A percentile compares a stretch with the other conserved stretches of the same genome.
phyloP scores from a whole-genome alignment of 768 basidiomycete genomes.

The Lactarius vividus region DNA sequence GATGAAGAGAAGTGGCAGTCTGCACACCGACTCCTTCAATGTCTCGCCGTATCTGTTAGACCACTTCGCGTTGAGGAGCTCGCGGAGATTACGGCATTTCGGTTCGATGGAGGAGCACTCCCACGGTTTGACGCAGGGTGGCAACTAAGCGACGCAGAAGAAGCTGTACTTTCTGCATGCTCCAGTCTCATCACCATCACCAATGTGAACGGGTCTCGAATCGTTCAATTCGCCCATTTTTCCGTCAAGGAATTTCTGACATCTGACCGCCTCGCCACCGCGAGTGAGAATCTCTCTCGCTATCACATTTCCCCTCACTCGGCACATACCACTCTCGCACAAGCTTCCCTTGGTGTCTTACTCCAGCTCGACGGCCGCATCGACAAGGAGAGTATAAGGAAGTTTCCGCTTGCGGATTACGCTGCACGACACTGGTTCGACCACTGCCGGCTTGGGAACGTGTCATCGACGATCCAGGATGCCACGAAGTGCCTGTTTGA shows the following conservation, averaged over 20 bases:
- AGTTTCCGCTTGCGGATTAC: not conserved
- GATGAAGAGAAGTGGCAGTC: not conserved
- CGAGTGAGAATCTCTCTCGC: not conserved
- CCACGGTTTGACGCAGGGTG: not conserved
- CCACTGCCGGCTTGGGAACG: not conserved
- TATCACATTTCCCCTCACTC: not conserved
- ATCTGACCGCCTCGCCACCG: not conserved
- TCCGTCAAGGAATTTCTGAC: not conserved
- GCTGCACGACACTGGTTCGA: not conserved
- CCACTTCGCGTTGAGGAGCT: conserved; percentile 1
- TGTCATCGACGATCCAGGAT: not conserved
- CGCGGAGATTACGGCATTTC: not conserved
- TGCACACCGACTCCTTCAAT: not conserved
- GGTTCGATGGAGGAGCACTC: not conserved
- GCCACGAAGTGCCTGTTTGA: not conserved
- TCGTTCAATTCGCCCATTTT: no score
- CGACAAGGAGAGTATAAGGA: not conserved
- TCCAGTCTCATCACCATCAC: not conserved
- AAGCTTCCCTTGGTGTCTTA: not conserved
- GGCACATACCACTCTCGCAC: not conserved
- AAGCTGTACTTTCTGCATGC: not conserved
- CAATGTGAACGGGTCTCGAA: no score
- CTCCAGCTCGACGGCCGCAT: not conserved
- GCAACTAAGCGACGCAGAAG: not conserved
- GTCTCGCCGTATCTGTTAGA: not conserved